Evolutionary conservation across 805 yeast genomes (phyloP).

Genomic region (Candida orba): DNA sequence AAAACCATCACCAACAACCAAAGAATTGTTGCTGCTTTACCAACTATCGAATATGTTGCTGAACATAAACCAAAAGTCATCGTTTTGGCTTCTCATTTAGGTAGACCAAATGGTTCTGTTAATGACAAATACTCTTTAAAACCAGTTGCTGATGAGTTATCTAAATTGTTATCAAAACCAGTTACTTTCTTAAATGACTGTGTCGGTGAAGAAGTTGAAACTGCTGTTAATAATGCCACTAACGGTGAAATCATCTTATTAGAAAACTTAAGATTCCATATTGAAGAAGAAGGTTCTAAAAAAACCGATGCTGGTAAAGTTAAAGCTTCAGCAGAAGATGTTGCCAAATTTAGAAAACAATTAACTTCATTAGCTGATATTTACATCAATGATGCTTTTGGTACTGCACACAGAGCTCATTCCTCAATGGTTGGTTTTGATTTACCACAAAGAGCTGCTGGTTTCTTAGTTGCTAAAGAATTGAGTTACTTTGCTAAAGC

Average conservation of each 20-base stretch:
- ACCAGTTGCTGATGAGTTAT: constrained; percentile 90
- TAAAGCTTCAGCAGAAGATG: constrained; percentile 84
- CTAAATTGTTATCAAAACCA: constrained; percentile 61
- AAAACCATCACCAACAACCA: constrained; percentile 97
- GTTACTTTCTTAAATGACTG: constrained; percentile 84
- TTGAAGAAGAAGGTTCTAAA: constrained; percentile 92
- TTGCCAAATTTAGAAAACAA: constrained; percentile 80
- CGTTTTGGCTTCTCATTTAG: constrained; percentile 93
- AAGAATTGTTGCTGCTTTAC: constrained; percentile 98
- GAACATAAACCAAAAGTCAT: constrained; percentile 88
- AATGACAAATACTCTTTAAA: constrained; percentile 81
- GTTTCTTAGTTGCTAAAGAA: constrained; percentile 98
- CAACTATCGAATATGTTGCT: constrained; percentile 93
- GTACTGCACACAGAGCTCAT: constrained; percentile 99
- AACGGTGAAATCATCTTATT: constrained; percentile 82
- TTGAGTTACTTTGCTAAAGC: constrained; percentile 97
- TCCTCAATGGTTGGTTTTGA: constrained; percentile 98
- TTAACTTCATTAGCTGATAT: constrained; percentile 93
- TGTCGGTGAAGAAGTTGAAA: constrained; percentile 88
- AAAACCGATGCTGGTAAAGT: constrained; percentile 89
- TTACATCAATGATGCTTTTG: constrained; percentile 96
- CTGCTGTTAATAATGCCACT: constrained; percentile 63
- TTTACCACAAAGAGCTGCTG: constrained; percentile 94
- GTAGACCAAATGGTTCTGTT: constrained; percentile 97
- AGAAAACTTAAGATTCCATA: constrained; percentile 98